Evolutionary conservation across 139 green algal species (phyloP).

Genomic region (Closterium sp.): DNA sequence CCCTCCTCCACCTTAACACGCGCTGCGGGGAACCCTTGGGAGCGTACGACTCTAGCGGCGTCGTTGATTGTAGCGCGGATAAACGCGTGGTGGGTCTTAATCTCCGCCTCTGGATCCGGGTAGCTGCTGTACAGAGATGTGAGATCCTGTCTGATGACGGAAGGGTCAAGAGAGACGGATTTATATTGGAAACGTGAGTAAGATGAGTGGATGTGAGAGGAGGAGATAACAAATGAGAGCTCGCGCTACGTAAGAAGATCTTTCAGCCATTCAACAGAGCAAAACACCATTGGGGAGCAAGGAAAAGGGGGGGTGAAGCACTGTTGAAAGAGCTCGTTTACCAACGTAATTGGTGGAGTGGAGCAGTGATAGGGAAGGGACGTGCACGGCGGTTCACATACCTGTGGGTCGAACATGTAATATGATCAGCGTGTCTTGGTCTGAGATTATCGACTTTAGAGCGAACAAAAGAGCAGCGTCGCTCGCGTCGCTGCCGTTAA

Average conservation of each 20-base stretch:
- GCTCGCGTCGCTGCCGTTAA: background rate
- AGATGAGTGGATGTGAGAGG: background rate
- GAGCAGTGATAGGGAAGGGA: background rate
- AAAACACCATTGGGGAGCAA: too few species aligned
- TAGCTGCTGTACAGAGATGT: background rate
- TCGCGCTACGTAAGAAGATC: too few species aligned
- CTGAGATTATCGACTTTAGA: background rate
- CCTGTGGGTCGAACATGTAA: background rate
- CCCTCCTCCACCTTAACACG: background rate
- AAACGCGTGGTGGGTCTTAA: background rate
- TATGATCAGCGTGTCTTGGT: background rate
- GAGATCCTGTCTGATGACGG: background rate
- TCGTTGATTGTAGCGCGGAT: background rate
- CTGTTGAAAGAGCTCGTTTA: too few species aligned
- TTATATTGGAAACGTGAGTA: background rate
- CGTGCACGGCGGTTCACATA: background rate
- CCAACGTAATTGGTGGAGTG: too few species aligned
- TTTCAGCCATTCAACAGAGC: too few species aligned
- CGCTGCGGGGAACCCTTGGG: background rate
- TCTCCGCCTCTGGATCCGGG: background rate
- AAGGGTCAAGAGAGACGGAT: background rate
- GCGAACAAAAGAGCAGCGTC: background rate
- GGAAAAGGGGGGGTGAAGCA: background rate
- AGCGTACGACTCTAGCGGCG: background rate
- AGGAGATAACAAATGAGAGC: background rate